phyloP scores from a whole-genome alignment of 1,284 basidiomycete species.

The Fomes fomentarius region DNA sequence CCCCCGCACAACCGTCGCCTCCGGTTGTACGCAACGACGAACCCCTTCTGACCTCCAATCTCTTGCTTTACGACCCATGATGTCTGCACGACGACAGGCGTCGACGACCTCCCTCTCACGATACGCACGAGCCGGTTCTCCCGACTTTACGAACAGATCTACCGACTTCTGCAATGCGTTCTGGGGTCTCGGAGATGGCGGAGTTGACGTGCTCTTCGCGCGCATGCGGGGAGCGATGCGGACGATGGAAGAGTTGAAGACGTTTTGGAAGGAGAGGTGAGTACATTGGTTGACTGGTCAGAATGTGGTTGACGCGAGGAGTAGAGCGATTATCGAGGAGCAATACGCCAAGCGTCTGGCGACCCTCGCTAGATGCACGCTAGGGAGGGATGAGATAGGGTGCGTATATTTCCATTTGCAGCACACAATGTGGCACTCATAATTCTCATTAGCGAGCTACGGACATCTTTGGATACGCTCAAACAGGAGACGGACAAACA shows the following conservation, averaged over 20 bases:
- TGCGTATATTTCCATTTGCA: conserved; percentile 33
- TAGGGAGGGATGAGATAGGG: conserved; percentile 94
- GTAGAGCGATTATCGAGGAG: conserved; percentile 87
- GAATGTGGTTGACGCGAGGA: neutral
- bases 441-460: conserved; percentile 65
- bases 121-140: conserved; percentile 60
- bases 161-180: conserved; percentile 97
- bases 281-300: conserved; percentile 22
- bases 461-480: conserved; percentile 77
- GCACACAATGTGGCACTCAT: neutral
- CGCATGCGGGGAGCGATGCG: conserved; percentile 85
- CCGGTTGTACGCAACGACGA: conserved; percentile 6
- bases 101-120: conserved; percentile 75
- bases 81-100: conserved; percentile 58
- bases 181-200: conserved; percentile 87
- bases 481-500: conserved; percentile 87
- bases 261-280: conserved; percentile 90
- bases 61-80: conserved; percentile 25
- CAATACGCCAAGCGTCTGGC: conserved; percentile 91
- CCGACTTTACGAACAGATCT: conserved; percentile 50
- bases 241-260: conserved; percentile 87
- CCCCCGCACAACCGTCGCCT: neutral
- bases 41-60: neutral
- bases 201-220: conserved; percentile 89
- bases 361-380: conserved; percentile 77